Evolutionary conservation across 164 flowering plant species (phyloP), one percentile per base, ranked within the genome.

Genomic region (Akebia trifoliata): DNA sequence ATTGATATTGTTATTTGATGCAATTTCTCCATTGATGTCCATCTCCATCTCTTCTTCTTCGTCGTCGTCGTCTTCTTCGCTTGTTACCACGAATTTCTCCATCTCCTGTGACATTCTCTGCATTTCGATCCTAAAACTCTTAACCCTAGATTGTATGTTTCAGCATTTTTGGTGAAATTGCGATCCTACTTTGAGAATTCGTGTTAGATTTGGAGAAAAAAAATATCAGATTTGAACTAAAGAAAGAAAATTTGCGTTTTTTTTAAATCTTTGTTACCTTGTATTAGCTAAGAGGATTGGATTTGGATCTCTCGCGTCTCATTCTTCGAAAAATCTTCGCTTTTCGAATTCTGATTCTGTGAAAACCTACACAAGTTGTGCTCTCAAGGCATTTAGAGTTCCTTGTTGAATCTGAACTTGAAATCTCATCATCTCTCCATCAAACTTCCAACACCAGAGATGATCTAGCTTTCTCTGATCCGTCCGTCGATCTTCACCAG

Each of bases 31-130:
- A 52, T 74, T 82, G 46, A 57, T 66, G 47, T 72, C 72, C 56
- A n/a, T n/a, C n/a, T n/a, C n/a, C n/a, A n/a, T n/a, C n/a, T 59
- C 76, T 31, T 75, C 75, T 22, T 63, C 61, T 6, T 81, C 76
- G 1, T 77, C 80, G 9, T 87, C 96, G 14, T 88, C 90, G 28
- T 89, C 95, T 21, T 88, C 95, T 66, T 86, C 98, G 62, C 82
- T 76, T 4, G 74, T 71, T 55, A 81, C 87, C 8, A 68, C 50
- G 36, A 84, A 61, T 42, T 72, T 85, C 57, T 78, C 87, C 75
- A 83, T 68, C 71, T 76, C 86, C 2, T 77, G 67, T 8, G 76
- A 75, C 85, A 78, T 83, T 30, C 25, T 14, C 8, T 8, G n/a
- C n/a, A 10, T 10, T 42, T 40, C 57, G 18, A 4, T n/a, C 17